phyloP scores from a whole-genome alignment of 2,329 filamentous ascomycete species.

The Clonostachys solani region DNA sequence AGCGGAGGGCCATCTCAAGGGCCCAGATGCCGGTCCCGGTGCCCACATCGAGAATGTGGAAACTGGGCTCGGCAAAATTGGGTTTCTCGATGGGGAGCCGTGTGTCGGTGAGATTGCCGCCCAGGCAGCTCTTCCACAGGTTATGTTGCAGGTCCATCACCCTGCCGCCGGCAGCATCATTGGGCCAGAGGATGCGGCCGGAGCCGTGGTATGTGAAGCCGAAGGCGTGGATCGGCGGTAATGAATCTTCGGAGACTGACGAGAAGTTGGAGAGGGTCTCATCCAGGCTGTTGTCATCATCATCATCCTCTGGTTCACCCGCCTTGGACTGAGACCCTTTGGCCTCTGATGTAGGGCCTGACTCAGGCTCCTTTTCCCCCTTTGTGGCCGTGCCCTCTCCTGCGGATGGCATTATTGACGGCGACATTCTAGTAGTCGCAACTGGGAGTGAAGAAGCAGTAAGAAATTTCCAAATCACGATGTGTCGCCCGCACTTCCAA shows the following conservation, averaged over 20 bases:
- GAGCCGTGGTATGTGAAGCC: constrained; percentile 30
- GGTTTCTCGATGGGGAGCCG: constrained; percentile 19
- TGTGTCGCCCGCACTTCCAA: too few relatives aligned
- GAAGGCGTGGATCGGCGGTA: constrained; percentile 24
- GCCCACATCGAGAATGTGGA: constrained; percentile 33
- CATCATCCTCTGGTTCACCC: constrained; percentile 10
- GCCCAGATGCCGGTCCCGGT: constrained; percentile 37
- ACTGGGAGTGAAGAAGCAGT: too few relatives aligned
- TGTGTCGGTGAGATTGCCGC: constrained; percentile 21
- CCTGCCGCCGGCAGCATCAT: constrained; percentile 23
- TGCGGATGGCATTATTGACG: too few relatives aligned
- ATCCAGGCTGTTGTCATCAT: constrained; percentile 9
- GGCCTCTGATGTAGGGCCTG: too few relatives aligned
- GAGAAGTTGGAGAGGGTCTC: constrained; percentile 22
- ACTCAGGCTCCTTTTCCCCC: too few relatives aligned
- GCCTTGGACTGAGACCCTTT: neutral
- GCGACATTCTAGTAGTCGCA: too few relatives aligned
- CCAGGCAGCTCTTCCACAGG: constrained; percentile 25
- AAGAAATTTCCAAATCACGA: too few relatives aligned
- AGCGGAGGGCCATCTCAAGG: constrained; percentile 32
- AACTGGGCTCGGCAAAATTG: constrained; percentile 1
- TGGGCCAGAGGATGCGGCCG: constrained; percentile 22
- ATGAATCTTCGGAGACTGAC: constrained; percentile 23
- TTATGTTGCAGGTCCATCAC: constrained; percentile 24
- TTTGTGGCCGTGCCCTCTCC: too few relatives aligned